These are phyloP conservation scores for Arachis hypogaea DNA, from an alignment of 306 rosid genomes.

Conservation along the genomic window DNA sequence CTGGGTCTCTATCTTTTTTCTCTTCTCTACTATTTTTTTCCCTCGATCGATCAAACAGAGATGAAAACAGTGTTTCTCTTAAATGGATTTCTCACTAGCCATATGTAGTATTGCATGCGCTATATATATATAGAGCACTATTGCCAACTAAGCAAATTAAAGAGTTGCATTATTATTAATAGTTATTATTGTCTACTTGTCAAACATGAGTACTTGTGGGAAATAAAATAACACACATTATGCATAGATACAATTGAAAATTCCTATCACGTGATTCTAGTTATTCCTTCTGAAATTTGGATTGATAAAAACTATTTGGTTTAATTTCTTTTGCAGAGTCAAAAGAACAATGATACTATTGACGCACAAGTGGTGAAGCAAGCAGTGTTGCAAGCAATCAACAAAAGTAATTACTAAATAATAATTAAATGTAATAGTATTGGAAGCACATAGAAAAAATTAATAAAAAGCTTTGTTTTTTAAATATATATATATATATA, in stretches of 20 bases:
- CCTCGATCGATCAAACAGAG: too few species aligned
- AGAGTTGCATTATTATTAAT: neutral
- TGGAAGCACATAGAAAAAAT: conserved; percentile 27
- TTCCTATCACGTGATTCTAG: neutral
- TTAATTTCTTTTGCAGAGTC: conserved; percentile 51
- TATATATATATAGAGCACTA: neutral
- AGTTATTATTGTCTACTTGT: neutral
- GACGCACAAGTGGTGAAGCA: conserved; percentile 85
- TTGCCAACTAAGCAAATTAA: neutral
- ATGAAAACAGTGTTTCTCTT: neutral
- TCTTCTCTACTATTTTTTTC: too few species aligned
- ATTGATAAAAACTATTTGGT: too few species aligned
- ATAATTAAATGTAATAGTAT: neutral
- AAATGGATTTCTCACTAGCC: neutral
- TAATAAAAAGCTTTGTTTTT: neutral
- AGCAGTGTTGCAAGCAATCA: conserved; percentile 75
- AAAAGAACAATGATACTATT: conserved; percentile 50
- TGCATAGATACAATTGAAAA: too few species aligned
- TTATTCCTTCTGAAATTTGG: neutral
- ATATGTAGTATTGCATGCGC: neutral
- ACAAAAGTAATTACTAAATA: conserved; percentile 48
- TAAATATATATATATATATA: too few species aligned
- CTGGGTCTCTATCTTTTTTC: too few species aligned
- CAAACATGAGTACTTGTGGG: too few species aligned
- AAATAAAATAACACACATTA: too few species aligned